Evolutionary conservation across 148 eudicot species (phyloP).

Genomic region (Chenopodium berlandieri): DNA sequence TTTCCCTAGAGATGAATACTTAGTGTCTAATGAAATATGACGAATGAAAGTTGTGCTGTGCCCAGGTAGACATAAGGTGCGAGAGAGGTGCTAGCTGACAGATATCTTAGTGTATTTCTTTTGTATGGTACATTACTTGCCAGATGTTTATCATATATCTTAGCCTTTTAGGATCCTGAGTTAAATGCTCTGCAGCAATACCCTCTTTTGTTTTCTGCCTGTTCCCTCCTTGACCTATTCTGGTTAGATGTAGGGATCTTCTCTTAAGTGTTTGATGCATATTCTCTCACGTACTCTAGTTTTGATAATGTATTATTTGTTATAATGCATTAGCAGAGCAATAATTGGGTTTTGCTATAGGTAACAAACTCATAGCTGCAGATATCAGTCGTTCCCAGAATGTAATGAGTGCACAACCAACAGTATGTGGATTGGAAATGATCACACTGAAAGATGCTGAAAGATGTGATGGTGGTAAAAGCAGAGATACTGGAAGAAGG

Average conservation of each 20-base stretch:
- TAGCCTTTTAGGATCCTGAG: no score
- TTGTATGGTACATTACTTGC: not conserved
- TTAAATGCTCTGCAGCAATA: not conserved
- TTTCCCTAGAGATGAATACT: not conserved
- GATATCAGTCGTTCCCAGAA: constrained; percentile 25
- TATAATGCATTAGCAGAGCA: not conserved
- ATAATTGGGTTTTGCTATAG: constrained; percentile 18
- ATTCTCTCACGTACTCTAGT: not conserved
- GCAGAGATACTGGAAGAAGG: constrained; percentile 28
- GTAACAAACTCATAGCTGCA: constrained; percentile 26
- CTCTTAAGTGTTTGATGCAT: not conserved
- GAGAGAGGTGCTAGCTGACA: not conserved
- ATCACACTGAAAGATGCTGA: constrained; percentile 8
- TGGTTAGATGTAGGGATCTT: not conserved
- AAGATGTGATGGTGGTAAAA: constrained; percentile 22
- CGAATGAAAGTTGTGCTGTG: not conserved
- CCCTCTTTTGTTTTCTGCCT: not conserved
- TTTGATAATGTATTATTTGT: not conserved
- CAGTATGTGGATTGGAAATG: constrained; percentile 25
- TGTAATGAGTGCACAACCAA: constrained; percentile 26
- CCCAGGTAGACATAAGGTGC: not conserved
- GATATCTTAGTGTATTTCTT: not conserved
- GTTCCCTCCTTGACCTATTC: not conserved
- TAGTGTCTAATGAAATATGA: not conserved
- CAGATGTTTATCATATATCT: not conserved